Conservation (phyloP, 2,329 filamentous ascomycete species). For the Aspergillus intermedius region DNA sequence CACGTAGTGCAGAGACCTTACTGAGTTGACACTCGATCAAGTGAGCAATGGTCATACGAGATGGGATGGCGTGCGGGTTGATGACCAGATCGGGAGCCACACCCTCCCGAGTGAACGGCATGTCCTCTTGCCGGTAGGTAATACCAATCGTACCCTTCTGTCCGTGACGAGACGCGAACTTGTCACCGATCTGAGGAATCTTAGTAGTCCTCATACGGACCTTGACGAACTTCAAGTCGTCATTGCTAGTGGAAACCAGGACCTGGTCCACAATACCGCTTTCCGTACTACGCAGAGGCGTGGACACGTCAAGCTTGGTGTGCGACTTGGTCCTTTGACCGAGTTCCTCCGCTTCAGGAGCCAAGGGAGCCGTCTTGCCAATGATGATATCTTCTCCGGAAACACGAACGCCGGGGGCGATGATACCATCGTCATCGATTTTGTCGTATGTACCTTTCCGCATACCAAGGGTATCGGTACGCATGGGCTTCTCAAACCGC, state of each 20-base stretch:
- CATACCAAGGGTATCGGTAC: slow-evolving; percentile 78
- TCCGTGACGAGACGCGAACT: slow-evolving; percentile 97
- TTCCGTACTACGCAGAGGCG: slow-evolving; percentile 87
- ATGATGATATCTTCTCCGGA: slow-evolving; percentile 99
- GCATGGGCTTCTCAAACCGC: slow-evolving; percentile 89
- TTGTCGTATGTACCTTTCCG: slow-evolving; percentile 97
- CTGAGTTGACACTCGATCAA: slow-evolving; percentile 98
- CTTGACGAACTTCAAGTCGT: slow-evolving; percentile 93
- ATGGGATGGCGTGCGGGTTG: slow-evolving; percentile 98
- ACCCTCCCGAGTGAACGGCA: slow-evolving; percentile 93
- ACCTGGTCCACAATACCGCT: slow-evolving; percentile 95
- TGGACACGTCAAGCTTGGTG: slow-evolving; percentile 91
- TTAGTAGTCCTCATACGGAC: slow-evolving; percentile 96
- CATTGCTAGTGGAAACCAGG: slow-evolving; percentile 86
- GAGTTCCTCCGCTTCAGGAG: slow-evolving; percentile 85
- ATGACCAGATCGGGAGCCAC: slow-evolving; percentile 94
- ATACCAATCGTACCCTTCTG: slow-evolving; percentile 99
- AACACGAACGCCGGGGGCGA: slow-evolving; percentile 87
- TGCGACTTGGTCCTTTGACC: slow-evolving; percentile 86
- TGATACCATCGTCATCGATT: slow-evolving; percentile 91
- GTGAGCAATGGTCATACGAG: slow-evolving; percentile 99
- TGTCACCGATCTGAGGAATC: slow-evolving; percentile 96
- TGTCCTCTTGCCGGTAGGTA: slow-evolving; percentile 94
- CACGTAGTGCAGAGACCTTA: slow-evolving; percentile 89
- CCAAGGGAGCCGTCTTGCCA: slow-evolving; percentile 93